Evolutionary conservation across 176 grass and related monocot genomes (phyloP), one percentile per base, ranked within the genome.

Genomic region (Saccharum spontaneum): DNA sequence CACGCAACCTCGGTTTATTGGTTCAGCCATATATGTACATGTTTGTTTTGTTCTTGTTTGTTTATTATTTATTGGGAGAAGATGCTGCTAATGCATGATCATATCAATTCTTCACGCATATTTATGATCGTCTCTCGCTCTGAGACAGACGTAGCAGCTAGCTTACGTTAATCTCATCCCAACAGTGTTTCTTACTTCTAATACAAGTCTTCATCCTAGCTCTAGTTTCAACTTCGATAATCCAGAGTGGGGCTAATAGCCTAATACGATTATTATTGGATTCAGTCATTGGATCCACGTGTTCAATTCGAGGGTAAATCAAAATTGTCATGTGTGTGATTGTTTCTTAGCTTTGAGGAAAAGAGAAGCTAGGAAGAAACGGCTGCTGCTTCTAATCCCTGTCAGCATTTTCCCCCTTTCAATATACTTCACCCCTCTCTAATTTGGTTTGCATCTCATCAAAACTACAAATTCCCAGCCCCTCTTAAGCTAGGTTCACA

Each of bases 1-100:
- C 77, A 78, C 86, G 67, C 73, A 86, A 76, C 83, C 73, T 6
- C 26, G 40, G 60, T 52, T 50, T 23, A 77, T 71, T 85, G 70
- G 75, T 24, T 37, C 14, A 11, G 3, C 73, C 24, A 30, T 26
- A 13, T 64, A 2, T 4, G n/a, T 46, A 23, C 52, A 1, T 8
- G 15, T 40, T 78, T 84, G 33, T 82, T 46, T 71, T 48, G 13
- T 81, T 13, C 55, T 46, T 50, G 34, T 57, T 85, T 86, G 55
- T 60, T 60, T 60, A 60, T 60, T 57, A 20, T 1, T n/a, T 60
- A 60, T 23, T 23, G 22, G 22, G n/a, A n/a, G 16, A 59, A 59
- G 55, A 59, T 59, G 55, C 55, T 59, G 60, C 10, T 63, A 4
- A 4, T 63, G 60, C 10, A 60, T 15, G 46, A 59, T 74, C 18